Percentiles rank a stretch among this genome's conserved stretches.
These are phyloP conservation scores for Russula sp. DNA, from an alignment of 768 basidiomycete genomes.

Conservation along the genomic window DNA sequence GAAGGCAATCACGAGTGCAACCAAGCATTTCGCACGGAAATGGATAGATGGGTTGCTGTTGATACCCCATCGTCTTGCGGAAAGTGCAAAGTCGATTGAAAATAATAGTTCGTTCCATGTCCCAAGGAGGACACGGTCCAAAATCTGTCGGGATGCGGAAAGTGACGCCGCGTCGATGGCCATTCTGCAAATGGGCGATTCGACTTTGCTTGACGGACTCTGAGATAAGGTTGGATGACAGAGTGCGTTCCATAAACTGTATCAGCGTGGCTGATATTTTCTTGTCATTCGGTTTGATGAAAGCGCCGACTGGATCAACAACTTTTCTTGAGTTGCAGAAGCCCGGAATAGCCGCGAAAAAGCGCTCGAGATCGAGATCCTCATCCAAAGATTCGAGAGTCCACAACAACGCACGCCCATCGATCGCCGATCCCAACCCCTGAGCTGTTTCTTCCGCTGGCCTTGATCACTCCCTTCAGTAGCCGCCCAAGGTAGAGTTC, in stretches of 20 bases:
- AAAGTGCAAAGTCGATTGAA: conserved; percentile 8
- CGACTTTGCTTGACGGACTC: conserved; percentile 18
- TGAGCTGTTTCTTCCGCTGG: conserved; percentile 9
- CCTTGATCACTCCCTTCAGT: conserved; percentile 4
- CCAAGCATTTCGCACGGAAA: conserved; percentile 13
- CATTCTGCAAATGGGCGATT: conserved; percentile 7
- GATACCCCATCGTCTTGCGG: conserved; percentile 5
- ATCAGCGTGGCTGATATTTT: conserved; percentile 7
- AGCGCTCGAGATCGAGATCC: conserved; percentile 18
- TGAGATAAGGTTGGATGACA: conserved; percentile 9
- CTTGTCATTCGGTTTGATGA: conserved; percentile 15
- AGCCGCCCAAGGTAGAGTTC: background rate
- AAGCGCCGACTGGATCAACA: background rate
- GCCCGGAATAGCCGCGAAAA: conserved; percentile 17
- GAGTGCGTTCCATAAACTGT: conserved; percentile 9
- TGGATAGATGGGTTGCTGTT: background rate
- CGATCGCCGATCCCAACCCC: conserved; percentile 2
- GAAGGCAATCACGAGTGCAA: background rate
- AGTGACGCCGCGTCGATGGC: conserved; percentile 8
- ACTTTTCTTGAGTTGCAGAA: conserved; percentile 16
- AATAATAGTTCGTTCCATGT: conserved; percentile 3
- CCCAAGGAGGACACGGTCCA: conserved; percentile 9
- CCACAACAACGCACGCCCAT: conserved; percentile 14
- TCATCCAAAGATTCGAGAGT: conserved; percentile 17
- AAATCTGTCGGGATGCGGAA: conserved; percentile 6